Conservation (phyloP, 192 early-diverging fungal species). For the Lobulomyces angularis region DNA sequence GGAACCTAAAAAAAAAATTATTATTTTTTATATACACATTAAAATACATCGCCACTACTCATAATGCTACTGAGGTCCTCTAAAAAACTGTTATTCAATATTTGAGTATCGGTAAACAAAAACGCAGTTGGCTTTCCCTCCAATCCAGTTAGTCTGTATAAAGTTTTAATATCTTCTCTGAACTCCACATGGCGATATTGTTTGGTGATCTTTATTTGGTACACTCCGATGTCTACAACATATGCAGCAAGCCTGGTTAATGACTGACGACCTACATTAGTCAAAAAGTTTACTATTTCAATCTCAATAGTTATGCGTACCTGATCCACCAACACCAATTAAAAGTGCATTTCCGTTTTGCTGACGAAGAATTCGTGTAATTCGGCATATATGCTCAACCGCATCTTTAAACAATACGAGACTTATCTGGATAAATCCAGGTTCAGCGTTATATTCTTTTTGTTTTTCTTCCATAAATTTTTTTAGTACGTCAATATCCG, state of each 20-base stretch:
- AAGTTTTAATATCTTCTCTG: constrained; percentile 39
- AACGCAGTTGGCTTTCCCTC: constrained; percentile 41
- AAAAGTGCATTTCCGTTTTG: constrained; percentile 40
- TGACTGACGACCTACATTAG: too few relatives aligned
- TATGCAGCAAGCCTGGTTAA: constrained; percentile 38
- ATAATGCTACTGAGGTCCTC: constrained; percentile 48
- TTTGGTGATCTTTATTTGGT: constrained; percentile 51
- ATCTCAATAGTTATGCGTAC: too few relatives aligned
- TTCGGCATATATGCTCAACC: constrained; percentile 46
- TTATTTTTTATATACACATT: background rate
- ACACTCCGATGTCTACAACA: constrained; percentile 32
- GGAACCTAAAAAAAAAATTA: constrained; percentile 27
- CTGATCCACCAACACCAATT: constrained; percentile 45
- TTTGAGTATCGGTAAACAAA: constrained; percentile 46
- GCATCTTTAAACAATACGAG: constrained; percentile 43
- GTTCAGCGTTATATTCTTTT: constrained; percentile 39
- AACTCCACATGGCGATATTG: constrained; percentile 43
- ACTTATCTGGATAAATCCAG: constrained; percentile 36
- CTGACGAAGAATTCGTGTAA: constrained; percentile 37
- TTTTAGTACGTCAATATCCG: constrained; percentile 28
- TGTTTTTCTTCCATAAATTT: constrained; percentile 40
- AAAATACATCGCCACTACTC: constrained; percentile 41
- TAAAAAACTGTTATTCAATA: constrained; percentile 36
- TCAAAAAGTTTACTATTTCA: too few relatives aligned
- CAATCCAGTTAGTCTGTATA: constrained; percentile 35